Base-by-base conservation (phyloP, 2,329 filamentous ascomycete species). In the Fusarium staphyleae region DNA sequence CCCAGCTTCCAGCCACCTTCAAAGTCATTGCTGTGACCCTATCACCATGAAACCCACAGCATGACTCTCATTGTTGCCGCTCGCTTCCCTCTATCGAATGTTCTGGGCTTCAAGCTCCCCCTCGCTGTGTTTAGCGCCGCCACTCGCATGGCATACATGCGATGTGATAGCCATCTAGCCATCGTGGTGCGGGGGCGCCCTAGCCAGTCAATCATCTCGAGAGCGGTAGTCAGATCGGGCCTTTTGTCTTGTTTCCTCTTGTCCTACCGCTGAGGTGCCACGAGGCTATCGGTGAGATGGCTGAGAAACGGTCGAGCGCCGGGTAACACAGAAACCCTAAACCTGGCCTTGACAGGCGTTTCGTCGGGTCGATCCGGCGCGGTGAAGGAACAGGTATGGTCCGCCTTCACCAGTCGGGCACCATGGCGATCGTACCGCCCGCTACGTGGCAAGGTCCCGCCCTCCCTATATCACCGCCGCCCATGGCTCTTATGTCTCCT, bases 21-120 rank as follows among this genome's bases (percentile, higher is more conserved):
- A 59, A 59, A 52, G 46, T 24, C 22, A 9, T 8, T 8, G 22
- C 8, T 24, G 50, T 48, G 50, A 63, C 52, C 60, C 66, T 65
- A 62, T 67, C 62, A 67, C 57, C 52, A 55, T 66, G 62, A 67
- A 62, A 57, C 54, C 58, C 53, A 44, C 41, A 22, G 14, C 36
- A 37, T 24, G 22, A 24, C 22, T 24, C 54, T 60, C 55, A 51
- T 54, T 53, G 63, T 52, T 41, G 40, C 26, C 22, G 26, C 13
- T 48, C 26, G 15, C 22, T 14, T 35, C 42, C 30, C 7, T 35
- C n/a, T 34, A 10, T 39, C 50, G 40, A 39, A 48, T 29, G 32
- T 36, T 44, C 35, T 47, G 41, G 55, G 16, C 40, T 34, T 36
- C 36, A 36, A 29, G 37, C 13, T 26, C 49, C 50, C 33, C 18